A percentile compares a stretch with the other conserved stretches of the same genome.
These are phyloP conservation scores for Chlamydomonas schloesseri DNA, from an alignment of 139 green algal genomes.

Conservation along the genomic window DNA sequence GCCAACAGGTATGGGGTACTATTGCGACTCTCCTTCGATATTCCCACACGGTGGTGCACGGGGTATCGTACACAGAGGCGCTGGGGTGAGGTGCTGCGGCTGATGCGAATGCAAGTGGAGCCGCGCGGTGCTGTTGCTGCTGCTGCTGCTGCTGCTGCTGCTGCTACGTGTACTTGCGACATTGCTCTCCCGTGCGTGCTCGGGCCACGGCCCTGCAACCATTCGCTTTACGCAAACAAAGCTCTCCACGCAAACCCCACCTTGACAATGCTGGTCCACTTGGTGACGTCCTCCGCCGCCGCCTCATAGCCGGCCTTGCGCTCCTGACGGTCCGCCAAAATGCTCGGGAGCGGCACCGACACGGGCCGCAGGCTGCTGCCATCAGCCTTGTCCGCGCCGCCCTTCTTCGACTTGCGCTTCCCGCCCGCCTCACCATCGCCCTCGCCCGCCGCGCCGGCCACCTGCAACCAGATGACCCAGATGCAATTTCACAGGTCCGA, in stretches of 20 bases:
- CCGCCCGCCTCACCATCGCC: neutral
- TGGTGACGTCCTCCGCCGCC: slow-evolving; percentile 83
- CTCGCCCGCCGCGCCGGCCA: slow-evolving; percentile 47
- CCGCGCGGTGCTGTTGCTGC: slow-evolving; percentile 88
- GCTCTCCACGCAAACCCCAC: slow-evolving; percentile 32
- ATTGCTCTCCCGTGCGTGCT: no score
- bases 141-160: slow-evolving; percentile 44
- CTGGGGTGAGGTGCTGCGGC: neutral
- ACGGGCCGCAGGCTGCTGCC: neutral
- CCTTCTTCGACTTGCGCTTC: slow-evolving; percentile 1
- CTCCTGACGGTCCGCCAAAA: slow-evolving; percentile 76
- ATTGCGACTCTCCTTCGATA: slow-evolving; percentile 46
- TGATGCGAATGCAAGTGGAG: no score
- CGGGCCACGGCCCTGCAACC: neutral
- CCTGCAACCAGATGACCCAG: no score
- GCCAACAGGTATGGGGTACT: slow-evolving; percentile 13
- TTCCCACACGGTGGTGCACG: slow-evolving; percentile 11
- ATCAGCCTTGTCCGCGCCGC: neutral
- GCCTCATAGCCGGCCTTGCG: slow-evolving; percentile 91
- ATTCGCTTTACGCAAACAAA: neutral
- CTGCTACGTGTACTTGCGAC: no score
- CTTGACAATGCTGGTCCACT: slow-evolving; percentile 95
- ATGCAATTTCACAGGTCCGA: no score
- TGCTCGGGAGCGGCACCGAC: slow-evolving; percentile 68
- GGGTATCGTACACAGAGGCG: slow-evolving; percentile 37